Conservation (phyloP, 1,284 basidiomycete genomes). For the Inonotus obliquus region DNA sequence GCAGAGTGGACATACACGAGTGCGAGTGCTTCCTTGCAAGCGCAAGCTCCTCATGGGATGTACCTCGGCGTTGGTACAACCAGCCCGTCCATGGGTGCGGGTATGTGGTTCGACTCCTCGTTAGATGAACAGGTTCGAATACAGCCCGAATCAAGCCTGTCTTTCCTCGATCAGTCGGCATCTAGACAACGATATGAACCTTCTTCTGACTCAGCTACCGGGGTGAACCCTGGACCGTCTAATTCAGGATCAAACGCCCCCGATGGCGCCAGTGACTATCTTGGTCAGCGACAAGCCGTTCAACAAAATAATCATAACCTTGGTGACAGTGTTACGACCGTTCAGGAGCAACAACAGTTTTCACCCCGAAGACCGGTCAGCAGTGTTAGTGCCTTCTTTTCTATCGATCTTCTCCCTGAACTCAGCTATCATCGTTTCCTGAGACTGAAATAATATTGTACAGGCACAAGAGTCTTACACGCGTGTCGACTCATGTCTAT, state of each 20-base stretch:
- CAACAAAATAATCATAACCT: background rate
- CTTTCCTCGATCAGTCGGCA: background rate
- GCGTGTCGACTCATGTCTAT: background rate
- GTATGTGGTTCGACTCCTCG: background rate
- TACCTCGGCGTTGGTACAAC: background rate
- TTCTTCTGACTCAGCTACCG: background rate
- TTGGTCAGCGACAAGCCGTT: background rate
- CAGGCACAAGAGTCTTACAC: background rate
- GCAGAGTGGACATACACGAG: background rate
- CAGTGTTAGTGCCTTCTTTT: background rate
- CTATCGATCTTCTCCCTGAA: background rate
- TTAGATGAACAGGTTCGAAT: background rate
- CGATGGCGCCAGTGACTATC: background rate
- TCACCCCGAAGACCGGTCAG: background rate
- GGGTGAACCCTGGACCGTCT: background rate
- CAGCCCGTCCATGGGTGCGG: background rate
- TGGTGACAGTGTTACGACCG: background rate
- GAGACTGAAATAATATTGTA: background rate
- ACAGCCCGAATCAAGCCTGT: background rate
- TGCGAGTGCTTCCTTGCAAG: background rate
- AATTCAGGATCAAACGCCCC: background rate
- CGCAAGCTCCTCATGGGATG: background rate
- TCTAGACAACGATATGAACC: background rate
- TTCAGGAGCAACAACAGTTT: background rate
- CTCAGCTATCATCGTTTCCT: background rate